Percentiles rank a stretch among this genome's conserved stretches.
These are phyloP conservation scores for Populus hybrid DNA, from an alignment of 441 rosid species.

Conservation along the genomic window DNA sequence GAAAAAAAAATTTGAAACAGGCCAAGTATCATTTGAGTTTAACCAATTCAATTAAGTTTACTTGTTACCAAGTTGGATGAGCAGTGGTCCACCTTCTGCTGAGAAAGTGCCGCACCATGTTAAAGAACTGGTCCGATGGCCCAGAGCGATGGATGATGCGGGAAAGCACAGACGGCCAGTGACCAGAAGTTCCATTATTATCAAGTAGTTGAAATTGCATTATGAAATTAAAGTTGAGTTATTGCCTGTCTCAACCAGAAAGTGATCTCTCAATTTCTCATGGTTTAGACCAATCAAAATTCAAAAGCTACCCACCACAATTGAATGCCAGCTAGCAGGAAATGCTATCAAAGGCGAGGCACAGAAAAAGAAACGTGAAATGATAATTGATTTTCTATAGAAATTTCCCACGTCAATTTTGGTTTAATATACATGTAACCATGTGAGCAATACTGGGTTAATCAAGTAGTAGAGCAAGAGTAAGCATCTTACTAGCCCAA, in stretches of 20 bases:
- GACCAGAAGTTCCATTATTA: slow-evolving; percentile 6
- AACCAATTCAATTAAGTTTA: too few species aligned
- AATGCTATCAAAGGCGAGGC: not conserved
- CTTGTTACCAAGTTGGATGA: too few species aligned
- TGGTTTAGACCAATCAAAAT: not conserved
- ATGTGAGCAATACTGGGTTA: not conserved
- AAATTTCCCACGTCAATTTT: not conserved
- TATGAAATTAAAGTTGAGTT: not conserved
- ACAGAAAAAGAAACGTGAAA: not conserved
- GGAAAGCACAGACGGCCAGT: not conserved
- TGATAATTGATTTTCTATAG: not conserved
- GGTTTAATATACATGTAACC: slow-evolving; percentile 16
- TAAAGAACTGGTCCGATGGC: slow-evolving; percentile 11
- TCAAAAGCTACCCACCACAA: slow-evolving; percentile 3
- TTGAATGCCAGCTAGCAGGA: slow-evolving; percentile 2
- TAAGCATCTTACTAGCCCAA: not conserved
- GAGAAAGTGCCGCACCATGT: slow-evolving; percentile 1
- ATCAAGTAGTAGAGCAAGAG: not conserved
- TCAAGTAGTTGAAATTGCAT: not conserved
- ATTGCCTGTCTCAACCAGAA: not conserved
- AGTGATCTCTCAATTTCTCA: not conserved
- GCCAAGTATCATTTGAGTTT: too few species aligned
- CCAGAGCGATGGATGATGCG: not conserved
- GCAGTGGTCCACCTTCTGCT: not conserved
- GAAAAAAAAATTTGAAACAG: too few species aligned